Conservation (phyloP, 2,329 filamentous ascomycete species). For the Exophiala bonariae region DNA sequence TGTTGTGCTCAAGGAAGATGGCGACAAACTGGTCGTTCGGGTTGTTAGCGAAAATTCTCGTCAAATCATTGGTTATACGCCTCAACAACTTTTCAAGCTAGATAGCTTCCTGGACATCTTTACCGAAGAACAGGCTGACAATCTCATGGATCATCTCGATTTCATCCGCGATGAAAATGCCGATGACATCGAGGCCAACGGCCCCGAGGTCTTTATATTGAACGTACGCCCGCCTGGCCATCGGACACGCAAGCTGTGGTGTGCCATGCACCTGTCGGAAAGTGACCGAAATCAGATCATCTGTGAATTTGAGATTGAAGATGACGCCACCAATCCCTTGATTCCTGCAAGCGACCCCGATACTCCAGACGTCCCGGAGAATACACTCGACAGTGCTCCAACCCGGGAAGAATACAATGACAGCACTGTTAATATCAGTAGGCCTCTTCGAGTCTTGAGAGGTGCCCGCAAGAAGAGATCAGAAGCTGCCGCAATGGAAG, state of each 20-base stretch:
- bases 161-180: conserved; percentile 78
- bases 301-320: conserved; percentile 85
- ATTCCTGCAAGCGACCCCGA: conserved; percentile 58
- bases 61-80: conserved; percentile 72
- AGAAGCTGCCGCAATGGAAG: conserved; percentile 86
- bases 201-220: conserved; percentile 82
- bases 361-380: conserved; percentile 65
- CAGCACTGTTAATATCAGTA: conserved; percentile 74
- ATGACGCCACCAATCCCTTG: conserved; percentile 69
- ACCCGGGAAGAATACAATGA: conserved; percentile 72
- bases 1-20: conserved; percentile 71
- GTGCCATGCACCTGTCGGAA: conserved; percentile 76
- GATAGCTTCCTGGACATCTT: conserved; percentile 80
- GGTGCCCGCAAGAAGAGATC: conserved; percentile 74
- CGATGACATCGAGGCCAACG: conserved; percentile 70
- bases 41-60: conserved; percentile 81
- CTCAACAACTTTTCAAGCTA: conserved; percentile 71
- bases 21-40: conserved; percentile 68
- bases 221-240: conserved; percentile 63
- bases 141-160: conserved; percentile 80
- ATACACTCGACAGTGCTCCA: conserved; percentile 72
- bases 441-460: conserved; percentile 72
- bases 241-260: conserved; percentile 73
- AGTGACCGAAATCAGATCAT: conserved; percentile 70
- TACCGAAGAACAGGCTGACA: conserved; percentile 79